phyloP scores from a whole-genome alignment of 441 rosid genomes.

The Gossypium schwendimanii region DNA sequence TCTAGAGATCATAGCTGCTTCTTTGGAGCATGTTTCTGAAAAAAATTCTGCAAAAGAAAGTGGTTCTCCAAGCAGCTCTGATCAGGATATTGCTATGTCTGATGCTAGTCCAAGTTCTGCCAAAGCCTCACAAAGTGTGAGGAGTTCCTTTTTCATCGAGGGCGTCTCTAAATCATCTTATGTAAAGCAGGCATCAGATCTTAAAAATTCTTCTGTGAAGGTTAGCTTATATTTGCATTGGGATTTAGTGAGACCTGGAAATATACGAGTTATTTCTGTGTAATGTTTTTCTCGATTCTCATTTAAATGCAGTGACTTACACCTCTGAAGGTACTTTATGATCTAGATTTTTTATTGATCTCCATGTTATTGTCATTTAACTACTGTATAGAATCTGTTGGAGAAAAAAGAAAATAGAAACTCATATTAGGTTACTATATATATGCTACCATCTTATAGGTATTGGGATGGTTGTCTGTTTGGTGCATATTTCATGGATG shows the following conservation, averaged over 20 bases:
- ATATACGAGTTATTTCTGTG: not conserved
- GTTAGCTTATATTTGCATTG: slow-evolving; percentile 31
- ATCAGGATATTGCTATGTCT: slow-evolving; percentile 85
- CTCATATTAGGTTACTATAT: not conserved
- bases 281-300: not conserved
- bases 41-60: slow-evolving; percentile 83
- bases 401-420: not conserved
- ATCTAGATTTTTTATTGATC: not conserved
- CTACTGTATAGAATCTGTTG: not conserved
- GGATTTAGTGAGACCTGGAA: not conserved
- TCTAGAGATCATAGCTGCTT: slow-evolving; percentile 63
- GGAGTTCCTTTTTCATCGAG: slow-evolving; percentile 74
- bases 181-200: slow-evolving; percentile 79
- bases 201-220: slow-evolving; percentile 85
- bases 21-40: slow-evolving; percentile 72
- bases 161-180: slow-evolving; percentile 85
- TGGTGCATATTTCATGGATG: not conserved
- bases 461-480: not conserved
- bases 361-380: not conserved
- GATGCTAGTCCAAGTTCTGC: slow-evolving; percentile 69
- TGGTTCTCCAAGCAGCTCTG: slow-evolving; percentile 56
- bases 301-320: not conserved
- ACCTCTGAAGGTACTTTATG: not conserved
- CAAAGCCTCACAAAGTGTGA: slow-evolving; percentile 51
- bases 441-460: not conserved